phyloP scores from a whole-genome alignment of 2,329 filamentous ascomycete genomes.

The Fusarium beomiforme region DNA sequence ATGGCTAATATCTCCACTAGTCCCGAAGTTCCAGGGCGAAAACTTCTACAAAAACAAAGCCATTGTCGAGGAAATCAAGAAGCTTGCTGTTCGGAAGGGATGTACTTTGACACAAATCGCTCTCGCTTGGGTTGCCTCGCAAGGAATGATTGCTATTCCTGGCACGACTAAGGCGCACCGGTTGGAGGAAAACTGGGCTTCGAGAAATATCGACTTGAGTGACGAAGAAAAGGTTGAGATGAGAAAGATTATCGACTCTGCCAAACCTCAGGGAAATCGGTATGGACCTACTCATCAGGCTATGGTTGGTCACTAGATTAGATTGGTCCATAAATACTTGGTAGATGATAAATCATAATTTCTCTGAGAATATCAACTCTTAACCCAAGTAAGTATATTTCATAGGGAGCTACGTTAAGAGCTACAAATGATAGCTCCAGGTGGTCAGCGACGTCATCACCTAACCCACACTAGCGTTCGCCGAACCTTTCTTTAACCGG shows the following conservation, averaged over 20 bases:
- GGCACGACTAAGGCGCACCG: constrained; percentile 1
- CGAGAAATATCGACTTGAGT: not conserved
- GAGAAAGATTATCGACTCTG: not conserved
- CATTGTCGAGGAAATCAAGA: constrained; percentile 6
- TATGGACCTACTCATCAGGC: not conserved
- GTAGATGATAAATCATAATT: not conserved
- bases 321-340: too few species aligned
- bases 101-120: not conserved
- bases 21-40: not conserved
- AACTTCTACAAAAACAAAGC: constrained; percentile 6
- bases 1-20: not conserved
- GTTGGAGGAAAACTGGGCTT: constrained; percentile 1
- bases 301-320: constrained; percentile 3
- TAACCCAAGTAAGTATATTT: too few species aligned
- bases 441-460: not conserved
- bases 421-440: too few species aligned
- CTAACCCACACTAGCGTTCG: too few species aligned
- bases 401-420: too few species aligned
- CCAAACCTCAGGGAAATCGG: not conserved
- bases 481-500: too few species aligned
- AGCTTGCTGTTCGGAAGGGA: not conserved
- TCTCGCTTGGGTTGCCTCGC: not conserved
- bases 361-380: too few species aligned
- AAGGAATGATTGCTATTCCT: constrained; percentile 10
- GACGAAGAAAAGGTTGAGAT: not conserved